Conservation (phyloP, 1,139 yeast species). For the Sugiyamaella xylanicola region DNA sequence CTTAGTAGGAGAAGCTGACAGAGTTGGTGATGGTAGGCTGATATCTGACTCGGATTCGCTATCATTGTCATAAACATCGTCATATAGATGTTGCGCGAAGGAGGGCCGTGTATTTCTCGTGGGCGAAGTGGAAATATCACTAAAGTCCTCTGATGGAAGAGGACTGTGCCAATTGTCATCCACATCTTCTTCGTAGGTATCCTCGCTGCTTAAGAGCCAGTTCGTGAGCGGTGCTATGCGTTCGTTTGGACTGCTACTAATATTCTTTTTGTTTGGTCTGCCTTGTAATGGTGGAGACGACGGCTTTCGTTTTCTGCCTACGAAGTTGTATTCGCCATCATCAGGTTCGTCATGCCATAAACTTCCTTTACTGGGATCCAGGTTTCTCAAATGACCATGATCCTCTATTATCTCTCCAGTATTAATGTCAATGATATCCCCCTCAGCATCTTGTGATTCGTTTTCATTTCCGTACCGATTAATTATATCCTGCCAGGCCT, state of each 20-base stretch:
- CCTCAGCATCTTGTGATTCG: no score
- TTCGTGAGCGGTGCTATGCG: background rate
- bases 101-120: no score
- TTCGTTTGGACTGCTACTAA: background rate
- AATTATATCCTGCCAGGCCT: constrained; percentile 59
- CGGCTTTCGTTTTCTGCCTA: background rate
- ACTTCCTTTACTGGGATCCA: constrained; percentile 31
- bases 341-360: constrained; percentile 8
- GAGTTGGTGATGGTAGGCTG: background rate
- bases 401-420: constrained; percentile 64
- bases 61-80: background rate
- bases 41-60: background rate
- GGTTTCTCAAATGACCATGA: constrained; percentile 62
- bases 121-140: constrained; percentile 1
- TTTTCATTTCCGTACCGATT: constrained; percentile 52
- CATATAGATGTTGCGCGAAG: background rate
- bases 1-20: background rate
- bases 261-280: background rate
- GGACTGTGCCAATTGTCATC: no score
- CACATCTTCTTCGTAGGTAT: background rate
- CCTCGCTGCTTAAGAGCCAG: background rate
- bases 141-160: background rate
- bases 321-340: background rate
- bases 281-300: background rate
- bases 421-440: constrained; percentile 59